Base-by-base conservation (phyloP, 2,329 filamentous ascomycete genomes). In the Talaromyces sp. region DNA sequence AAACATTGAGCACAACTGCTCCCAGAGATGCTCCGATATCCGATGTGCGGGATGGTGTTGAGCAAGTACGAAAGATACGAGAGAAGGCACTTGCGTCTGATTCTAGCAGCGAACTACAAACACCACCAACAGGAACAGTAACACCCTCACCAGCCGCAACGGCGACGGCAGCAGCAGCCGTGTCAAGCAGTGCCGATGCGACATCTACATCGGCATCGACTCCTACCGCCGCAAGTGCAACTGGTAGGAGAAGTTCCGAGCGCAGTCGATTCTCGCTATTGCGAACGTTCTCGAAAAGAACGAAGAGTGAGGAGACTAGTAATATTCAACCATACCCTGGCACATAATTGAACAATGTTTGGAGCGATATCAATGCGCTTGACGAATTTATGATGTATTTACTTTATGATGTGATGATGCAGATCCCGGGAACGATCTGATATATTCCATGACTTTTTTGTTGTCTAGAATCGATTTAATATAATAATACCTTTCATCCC, bases 1-100 rank as follows among this genome's bases (percentile, higher is more conserved):
- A 78, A 67, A 77, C 76, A 6, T 67, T 76, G 45, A 78, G 73
- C 6, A 82, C 80, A 1, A 81, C 77, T 0, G 79, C 79, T 3
- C 74, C 77, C 17, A 72, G 73, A 36, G 79, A 78, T 10, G 79
- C 79, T 5, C 74, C 78, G 6, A 70, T 75, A 5, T 74, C 77
- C 40, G 76, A 79, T 59, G 71, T 81, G 38, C 73, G 76, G 13
- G 72, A 76, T 53, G 80, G 79, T 0, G 76, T 81, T 22, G 72
- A 74, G 67, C 77, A 77, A 64, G 77, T 74, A 5, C 73, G 79
- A 58, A 71, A 75, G 63, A 72, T 75, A 31, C 74, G 76, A 31
- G 71, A 73, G 45, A 70, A 70, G 31, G 67, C 71, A 29, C 29
- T 43, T 25, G 29, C 47, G 19, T 25, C 65, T 53, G 43, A 29